phyloP scores from a whole-genome alignment of 2,329 filamentous ascomycete species.

The Plenodomus biglobosus region DNA sequence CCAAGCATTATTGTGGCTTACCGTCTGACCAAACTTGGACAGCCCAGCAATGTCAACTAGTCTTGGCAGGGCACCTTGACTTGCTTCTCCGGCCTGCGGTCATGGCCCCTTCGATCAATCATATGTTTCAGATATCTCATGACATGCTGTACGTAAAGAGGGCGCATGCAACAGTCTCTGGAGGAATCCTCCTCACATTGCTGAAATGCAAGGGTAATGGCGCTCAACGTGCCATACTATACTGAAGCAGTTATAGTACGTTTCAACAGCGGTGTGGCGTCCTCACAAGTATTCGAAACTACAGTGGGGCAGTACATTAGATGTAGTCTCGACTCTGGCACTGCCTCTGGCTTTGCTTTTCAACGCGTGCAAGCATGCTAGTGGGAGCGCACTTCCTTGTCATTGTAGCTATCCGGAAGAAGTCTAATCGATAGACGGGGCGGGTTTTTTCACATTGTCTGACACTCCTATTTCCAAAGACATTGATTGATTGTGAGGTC shows the following conservation, averaged over 20 bases:
- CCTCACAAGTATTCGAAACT: constrained; percentile 7
- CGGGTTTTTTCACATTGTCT: too few species aligned
- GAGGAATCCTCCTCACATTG: constrained; percentile 4
- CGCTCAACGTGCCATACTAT: constrained; percentile 10
- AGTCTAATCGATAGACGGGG: too few species aligned
- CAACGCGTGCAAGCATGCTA: background rate
- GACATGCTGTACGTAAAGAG: background rate
- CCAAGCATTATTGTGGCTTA: constrained; percentile 8
- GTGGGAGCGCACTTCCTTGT: background rate
- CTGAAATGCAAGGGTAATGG: constrained; percentile 3
- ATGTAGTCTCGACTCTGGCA: background rate
- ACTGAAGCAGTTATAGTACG: constrained; percentile 19
- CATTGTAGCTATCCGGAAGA: too few species aligned
- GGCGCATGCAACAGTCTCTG: constrained; percentile 2
- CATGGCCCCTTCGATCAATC: background rate
- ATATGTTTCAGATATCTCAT: background rate
- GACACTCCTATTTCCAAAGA: too few species aligned
- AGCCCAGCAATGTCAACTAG: background rate
- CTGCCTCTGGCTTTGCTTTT: constrained; percentile 7
- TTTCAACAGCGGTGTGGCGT: constrained; percentile 25
- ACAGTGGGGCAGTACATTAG: constrained; percentile 9
- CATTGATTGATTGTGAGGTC: background rate
- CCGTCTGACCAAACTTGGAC: background rate
- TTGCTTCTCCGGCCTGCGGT: constrained; percentile 5
- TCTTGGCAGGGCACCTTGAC: background rate